Evolutionary conservation across 2,329 filamentous ascomycete species (phyloP).

Genomic region (Ascochyta clinopodiicola): DNA sequence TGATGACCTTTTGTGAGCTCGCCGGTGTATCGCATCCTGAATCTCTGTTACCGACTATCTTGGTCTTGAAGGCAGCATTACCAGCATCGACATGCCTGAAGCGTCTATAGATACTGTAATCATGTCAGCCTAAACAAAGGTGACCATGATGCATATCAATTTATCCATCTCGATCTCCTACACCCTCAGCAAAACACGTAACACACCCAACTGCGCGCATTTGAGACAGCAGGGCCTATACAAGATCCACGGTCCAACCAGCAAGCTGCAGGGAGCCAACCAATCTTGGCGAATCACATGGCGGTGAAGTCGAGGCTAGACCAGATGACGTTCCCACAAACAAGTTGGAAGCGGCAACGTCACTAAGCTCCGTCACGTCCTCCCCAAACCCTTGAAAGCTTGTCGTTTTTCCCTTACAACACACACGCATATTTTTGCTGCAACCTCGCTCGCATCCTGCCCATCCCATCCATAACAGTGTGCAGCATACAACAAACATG

Average conservation of each 20-base stretch:
- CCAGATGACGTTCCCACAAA: slow-evolving; percentile 22
- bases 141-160: too few species aligned
- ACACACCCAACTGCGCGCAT: not conserved
- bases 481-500: slow-evolving; percentile 3
- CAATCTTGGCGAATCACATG: slow-evolving; percentile 18
- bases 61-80: too few species aligned
- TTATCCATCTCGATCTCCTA: too few species aligned
- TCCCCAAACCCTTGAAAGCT: slow-evolving; percentile 9
- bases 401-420: not conserved
- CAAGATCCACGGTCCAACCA: not conserved
- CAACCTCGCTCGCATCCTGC: not conserved
- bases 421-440: not conserved
- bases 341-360: slow-evolving; percentile 12
- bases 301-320: slow-evolving; percentile 8
- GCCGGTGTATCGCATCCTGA: too few species aligned
- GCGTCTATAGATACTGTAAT: too few species aligned
- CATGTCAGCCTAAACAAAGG: too few species aligned
- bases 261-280: not conserved
- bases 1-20: too few species aligned
- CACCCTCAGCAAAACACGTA: not conserved
- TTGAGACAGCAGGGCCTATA: not conserved
- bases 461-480: not conserved
- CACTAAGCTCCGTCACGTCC: slow-evolving; percentile 5
- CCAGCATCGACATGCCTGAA: too few species aligned
- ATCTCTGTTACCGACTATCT: too few species aligned